A percentile compares a stretch with the other conserved stretches of the same genome.
Evolutionary conservation across 2,329 filamentous ascomycete genomes (phyloP).

Genomic region (Colletotrichum sp.): DNA sequence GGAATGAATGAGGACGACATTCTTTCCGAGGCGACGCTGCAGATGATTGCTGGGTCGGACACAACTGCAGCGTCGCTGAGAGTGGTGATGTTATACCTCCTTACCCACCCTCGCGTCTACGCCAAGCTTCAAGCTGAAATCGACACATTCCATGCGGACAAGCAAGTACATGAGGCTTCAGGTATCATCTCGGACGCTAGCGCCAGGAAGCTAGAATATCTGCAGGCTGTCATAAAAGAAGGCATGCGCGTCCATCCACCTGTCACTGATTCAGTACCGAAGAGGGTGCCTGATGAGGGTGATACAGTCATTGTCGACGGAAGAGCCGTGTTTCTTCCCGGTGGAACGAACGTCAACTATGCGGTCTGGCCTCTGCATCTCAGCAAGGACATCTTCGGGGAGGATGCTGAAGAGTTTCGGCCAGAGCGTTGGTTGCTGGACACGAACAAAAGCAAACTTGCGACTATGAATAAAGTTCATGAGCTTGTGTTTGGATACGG

Average conservation of each 20-base stretch:
- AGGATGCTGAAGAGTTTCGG: conserved; percentile 57
- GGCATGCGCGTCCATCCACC: conserved; percentile 60
- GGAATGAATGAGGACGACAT: conserved; percentile 27
- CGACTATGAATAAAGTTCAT: conserved; percentile 37
- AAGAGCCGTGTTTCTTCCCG: conserved; percentile 29
- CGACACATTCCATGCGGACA: conserved; percentile 29
- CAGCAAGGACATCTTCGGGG: conserved; percentile 58
- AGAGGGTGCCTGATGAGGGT: conserved; percentile 37
- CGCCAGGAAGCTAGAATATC: conserved; percentile 52
- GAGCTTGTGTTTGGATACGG: conserved; percentile 52
- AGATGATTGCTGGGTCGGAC: conserved; percentile 37
- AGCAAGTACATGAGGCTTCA: conserved; percentile 5
- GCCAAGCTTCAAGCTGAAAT: conserved; percentile 52
- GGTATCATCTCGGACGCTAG: conserved; percentile 43
- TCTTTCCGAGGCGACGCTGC: conserved; percentile 35
- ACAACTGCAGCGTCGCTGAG: conserved; percentile 41
- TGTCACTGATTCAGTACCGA: conserved; percentile 36
- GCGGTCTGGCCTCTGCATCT: conserved; percentile 48
- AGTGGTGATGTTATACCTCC: conserved; percentile 53
- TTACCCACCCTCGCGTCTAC: conserved; percentile 52
- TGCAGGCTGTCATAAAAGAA: conserved; percentile 63
- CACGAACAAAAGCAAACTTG: conserved; percentile 31
- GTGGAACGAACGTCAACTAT: conserved; percentile 22
- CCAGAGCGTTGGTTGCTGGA: conserved; percentile 64
- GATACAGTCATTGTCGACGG: conserved; percentile 27